phyloP scores from a whole-genome alignment of 352 stramenopile genomes.

The Phytophthora niederhauseri region DNA sequence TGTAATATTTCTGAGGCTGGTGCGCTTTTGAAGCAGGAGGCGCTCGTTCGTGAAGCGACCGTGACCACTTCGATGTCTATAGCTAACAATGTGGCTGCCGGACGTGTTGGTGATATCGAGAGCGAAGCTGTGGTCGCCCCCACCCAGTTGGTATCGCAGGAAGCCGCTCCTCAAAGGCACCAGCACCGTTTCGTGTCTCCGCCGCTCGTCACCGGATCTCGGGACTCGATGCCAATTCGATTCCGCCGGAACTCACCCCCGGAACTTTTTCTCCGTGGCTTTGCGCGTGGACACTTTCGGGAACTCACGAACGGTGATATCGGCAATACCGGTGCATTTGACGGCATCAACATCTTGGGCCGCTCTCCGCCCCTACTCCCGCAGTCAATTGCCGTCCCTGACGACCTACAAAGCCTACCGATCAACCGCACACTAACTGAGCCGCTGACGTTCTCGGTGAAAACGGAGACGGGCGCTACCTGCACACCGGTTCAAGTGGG shows the following conservation, averaged over 20 bases:
- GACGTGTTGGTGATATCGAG: constrained; percentile 1
- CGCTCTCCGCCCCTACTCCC: constrained; percentile 36
- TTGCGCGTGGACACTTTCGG: constrained; percentile 41
- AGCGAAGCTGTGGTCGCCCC: constrained; percentile 4
- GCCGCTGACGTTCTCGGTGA: constrained; percentile 5
- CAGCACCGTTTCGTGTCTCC: constrained; percentile 55
- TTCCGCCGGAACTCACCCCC: constrained; percentile 72
- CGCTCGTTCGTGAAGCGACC: constrained; percentile 34
- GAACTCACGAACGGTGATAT: constrained; percentile 31
- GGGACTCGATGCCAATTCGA: constrained; percentile 35
- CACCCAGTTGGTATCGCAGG: constrained; percentile 7
- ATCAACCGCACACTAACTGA: constrained; percentile 32
- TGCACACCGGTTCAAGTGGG: constrained; percentile 4
- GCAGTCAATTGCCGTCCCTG: constrained; percentile 17
- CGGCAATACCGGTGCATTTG: constrained; percentile 12
- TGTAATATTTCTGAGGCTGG: constrained; percentile 28
- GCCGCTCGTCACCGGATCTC: constrained; percentile 54
- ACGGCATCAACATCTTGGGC: constrained; percentile 50
- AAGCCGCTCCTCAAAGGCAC: constrained; percentile 10
- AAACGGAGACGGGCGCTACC: constrained; percentile 3
- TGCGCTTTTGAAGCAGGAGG: constrained; percentile 29
- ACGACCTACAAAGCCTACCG: constrained; percentile 16
- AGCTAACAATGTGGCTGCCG: not conserved
- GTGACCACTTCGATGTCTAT: constrained; percentile 17
- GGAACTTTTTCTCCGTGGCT: constrained; percentile 64